Evolutionary conservation across 257 asterid genomes (phyloP).

Genomic region (Asclepias syriaca): DNA sequence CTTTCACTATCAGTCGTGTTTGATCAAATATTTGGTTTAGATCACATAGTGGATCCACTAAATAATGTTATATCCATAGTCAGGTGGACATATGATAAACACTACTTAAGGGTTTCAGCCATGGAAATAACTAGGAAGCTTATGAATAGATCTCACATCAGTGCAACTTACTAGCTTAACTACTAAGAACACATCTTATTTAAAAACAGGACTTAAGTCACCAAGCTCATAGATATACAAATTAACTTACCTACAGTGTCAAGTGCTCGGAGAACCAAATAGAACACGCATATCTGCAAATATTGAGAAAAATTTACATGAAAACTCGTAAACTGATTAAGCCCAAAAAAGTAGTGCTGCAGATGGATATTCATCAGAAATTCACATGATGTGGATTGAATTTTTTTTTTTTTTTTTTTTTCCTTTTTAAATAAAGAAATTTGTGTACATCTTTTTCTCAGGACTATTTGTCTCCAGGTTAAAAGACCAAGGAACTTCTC

Average conservation of each 20-base stretch:
- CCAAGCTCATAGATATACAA: background rate
- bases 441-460: background rate
- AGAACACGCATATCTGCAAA: conserved; percentile 86
- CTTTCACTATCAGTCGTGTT: background rate
- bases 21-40: background rate
- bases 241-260: conserved; percentile 88
- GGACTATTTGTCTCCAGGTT: background rate
- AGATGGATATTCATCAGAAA: too few relatives aligned
- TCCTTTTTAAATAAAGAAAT: too few relatives aligned
- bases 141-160: background rate
- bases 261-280: conserved; percentile 96
- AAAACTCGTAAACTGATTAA: background rate
- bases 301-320: conserved; percentile 11
- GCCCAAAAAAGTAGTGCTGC: background rate
- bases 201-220: background rate
- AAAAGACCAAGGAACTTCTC: background rate
- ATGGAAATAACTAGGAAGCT: background rate
- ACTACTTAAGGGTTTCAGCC: background rate
- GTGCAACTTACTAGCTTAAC: background rate
- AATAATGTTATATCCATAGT: background rate
- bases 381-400: background rate
- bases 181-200: background rate
- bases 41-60: background rate
- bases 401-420: too few relatives aligned
- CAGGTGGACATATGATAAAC: background rate